Percentiles rank a stretch among this genome's conserved stretches.
These are phyloP conservation scores for Populus tremula DNA, from an alignment of 345 rosid genomes.

Conservation along the genomic window DNA sequence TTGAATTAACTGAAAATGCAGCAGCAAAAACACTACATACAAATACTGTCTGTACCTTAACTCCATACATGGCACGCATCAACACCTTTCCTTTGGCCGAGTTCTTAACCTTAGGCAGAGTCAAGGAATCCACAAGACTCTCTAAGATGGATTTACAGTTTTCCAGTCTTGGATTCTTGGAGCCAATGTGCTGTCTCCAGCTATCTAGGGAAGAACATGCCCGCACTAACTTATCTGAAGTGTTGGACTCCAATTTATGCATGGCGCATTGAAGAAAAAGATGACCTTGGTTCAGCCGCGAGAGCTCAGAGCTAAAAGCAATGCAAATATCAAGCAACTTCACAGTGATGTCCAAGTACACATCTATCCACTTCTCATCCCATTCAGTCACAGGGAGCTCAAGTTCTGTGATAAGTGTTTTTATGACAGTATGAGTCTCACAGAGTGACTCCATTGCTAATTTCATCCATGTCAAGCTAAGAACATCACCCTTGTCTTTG, in stretches of 20 bases:
- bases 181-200: conserved; percentile 67
- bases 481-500: conserved; percentile 54
- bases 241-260: conserved; percentile 56
- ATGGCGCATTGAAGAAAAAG: conserved; percentile 67
- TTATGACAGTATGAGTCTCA: conserved; percentile 62
- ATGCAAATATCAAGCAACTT: conserved; percentile 78
- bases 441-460: conserved; percentile 73
- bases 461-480: conserved; percentile 81
- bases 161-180: conserved; percentile 62
- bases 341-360: conserved; percentile 80
- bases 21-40: conserved; percentile 70
- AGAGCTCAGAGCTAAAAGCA: conserved; percentile 75
- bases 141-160: conserved; percentile 56
- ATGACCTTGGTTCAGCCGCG: conserved; percentile 73
- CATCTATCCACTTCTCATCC: conserved; percentile 92
- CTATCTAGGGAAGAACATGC: conserved; percentile 64
- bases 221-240: conserved; percentile 43
- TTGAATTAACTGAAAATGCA: conserved; percentile 65
- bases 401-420: conserved; percentile 63
- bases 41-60: conserved; percentile 71
- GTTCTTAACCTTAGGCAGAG: conserved; percentile 82
- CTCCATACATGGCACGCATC: conserved; percentile 87
- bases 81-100: conserved; percentile 82
- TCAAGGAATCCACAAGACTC: conserved; percentile 48
- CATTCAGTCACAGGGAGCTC: conserved; percentile 80